Evolutionary conservation across 1,284 basidiomycete genomes (phyloP).

Genomic region (Leccinum solheimii): DNA sequence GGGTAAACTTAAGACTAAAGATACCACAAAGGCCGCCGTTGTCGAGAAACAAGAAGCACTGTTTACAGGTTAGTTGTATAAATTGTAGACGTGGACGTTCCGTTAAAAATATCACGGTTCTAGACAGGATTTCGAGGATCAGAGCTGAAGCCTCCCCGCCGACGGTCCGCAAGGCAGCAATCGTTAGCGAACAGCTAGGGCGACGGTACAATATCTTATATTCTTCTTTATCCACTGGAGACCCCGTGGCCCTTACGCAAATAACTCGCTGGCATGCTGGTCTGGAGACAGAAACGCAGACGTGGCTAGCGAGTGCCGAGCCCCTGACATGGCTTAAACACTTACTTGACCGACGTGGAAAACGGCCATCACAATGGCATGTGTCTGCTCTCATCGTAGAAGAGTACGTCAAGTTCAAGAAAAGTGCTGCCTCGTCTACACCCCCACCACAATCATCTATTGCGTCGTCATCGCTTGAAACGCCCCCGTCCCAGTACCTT

Average conservation of each 20-base stretch:
- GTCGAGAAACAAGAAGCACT: conserved; percentile 51
- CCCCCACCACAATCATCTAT: conserved; percentile 33
- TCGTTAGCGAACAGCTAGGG: conserved; percentile 63
- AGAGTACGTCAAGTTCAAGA: conserved; percentile 52
- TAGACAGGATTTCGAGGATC: conserved; percentile 61
- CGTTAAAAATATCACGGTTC: conserved; percentile 1
- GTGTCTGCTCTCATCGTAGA: conserved; percentile 67
- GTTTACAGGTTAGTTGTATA: conserved; percentile 44
- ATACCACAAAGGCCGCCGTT: conserved; percentile 46
- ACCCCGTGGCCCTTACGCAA: conserved; percentile 46
- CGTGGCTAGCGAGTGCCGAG: conserved; percentile 58
- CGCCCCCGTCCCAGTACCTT: conserved; percentile 34
- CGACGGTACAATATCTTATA: conserved; percentile 61
- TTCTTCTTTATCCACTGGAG: conserved; percentile 36
- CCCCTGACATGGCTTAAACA: conserved; percentile 73
- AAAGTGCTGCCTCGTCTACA: conserved; percentile 45
- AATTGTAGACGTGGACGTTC: conserved; percentile 4
- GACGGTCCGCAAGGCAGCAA: conserved; percentile 63
- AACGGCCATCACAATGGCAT: conserved; percentile 53
- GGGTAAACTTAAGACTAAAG: conserved; percentile 59
- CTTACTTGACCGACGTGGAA: conserved; percentile 47
- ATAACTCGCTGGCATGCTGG: conserved; percentile 59
- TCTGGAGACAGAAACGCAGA: conserved; percentile 46
- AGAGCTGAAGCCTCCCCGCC: conserved; percentile 48
- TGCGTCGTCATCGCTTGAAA: conserved; percentile 36